These are phyloP conservation scores for Syncephalastrum contaminatum DNA, from an alignment of 371 early-diverging fungal species.

Conservation along the genomic window DNA sequence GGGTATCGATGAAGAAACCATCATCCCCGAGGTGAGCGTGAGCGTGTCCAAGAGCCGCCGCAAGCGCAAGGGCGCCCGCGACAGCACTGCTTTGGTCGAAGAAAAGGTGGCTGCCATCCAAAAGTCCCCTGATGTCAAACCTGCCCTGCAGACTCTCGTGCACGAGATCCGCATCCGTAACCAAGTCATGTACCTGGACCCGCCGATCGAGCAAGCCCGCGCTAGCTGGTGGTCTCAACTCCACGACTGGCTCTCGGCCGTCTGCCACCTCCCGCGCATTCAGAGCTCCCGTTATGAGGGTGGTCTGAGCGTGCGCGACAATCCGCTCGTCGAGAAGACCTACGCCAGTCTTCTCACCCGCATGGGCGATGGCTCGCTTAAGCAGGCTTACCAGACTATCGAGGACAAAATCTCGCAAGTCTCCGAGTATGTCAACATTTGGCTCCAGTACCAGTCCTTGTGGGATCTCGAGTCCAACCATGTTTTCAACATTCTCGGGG, in stretches of 20 bases:
- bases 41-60: slow-evolving; percentile 42
- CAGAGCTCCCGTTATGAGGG: slow-evolving; percentile 93
- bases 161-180: slow-evolving; percentile 89
- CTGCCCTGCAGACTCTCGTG: slow-evolving; percentile 62
- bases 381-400: slow-evolving; percentile 81
- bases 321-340: slow-evolving; percentile 54
- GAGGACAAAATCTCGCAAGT: slow-evolving; percentile 82
- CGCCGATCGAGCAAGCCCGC: slow-evolving; percentile 93
- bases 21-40: slow-evolving; percentile 43
- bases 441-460: slow-evolving; percentile 97
- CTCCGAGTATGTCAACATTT: slow-evolving; percentile 84
- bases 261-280: slow-evolving; percentile 77
- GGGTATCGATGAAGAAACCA: slow-evolving; percentile 53
- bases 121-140: slow-evolving; percentile 58
- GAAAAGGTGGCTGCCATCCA: slow-evolving; percentile 34
- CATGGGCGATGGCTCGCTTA: slow-evolving; percentile 67
- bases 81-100: slow-evolving; percentile 31
- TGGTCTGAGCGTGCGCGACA: slow-evolving; percentile 61
- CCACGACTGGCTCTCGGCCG: slow-evolving; percentile 87
- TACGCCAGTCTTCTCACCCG: slow-evolving; percentile 77
- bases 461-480: slow-evolving; percentile 94
- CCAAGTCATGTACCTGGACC: slow-evolving; percentile 95
- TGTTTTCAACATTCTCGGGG: slow-evolving; percentile 85
- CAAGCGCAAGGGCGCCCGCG: slow-evolving; percentile 55
- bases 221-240: slow-evolving; percentile 87